These are phyloP conservation scores for Purpureocillium lavendulum DNA, from an alignment of 2,329 filamentous ascomycete genomes.

Conservation along the genomic window DNA sequence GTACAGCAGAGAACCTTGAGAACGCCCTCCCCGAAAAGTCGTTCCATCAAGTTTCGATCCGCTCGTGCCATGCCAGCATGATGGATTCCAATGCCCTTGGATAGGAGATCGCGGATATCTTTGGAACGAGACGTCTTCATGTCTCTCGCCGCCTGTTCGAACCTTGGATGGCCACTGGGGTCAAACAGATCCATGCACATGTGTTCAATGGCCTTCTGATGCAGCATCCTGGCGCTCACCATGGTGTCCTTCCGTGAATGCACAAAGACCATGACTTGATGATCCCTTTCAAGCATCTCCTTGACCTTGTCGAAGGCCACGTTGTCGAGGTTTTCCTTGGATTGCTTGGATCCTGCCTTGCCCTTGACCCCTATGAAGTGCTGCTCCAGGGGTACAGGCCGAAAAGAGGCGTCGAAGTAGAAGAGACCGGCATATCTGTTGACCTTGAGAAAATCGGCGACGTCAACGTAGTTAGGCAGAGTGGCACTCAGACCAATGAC, in stretches of 20 bases:
- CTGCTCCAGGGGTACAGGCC: slow-evolving; percentile 91
- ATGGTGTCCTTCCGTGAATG: slow-evolving; percentile 94
- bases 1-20: slow-evolving; percentile 97
- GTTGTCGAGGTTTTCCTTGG: slow-evolving; percentile 80
- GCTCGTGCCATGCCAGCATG: slow-evolving; percentile 94
- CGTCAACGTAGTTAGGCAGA: slow-evolving; percentile 91
- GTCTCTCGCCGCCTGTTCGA: slow-evolving; percentile 71
- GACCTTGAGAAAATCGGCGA: slow-evolving; percentile 93
- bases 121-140: slow-evolving; percentile 79
- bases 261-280: slow-evolving; percentile 99
- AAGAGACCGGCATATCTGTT: slow-evolving; percentile 90
- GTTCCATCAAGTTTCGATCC: slow-evolving; percentile 92
- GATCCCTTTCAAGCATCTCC: slow-evolving; percentile 84
- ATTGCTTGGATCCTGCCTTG: slow-evolving; percentile 72
- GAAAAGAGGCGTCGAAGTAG: slow-evolving; percentile 94
- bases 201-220: slow-evolving; percentile 79
- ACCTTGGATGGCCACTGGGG: slow-evolving; percentile 67
- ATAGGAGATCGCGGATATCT: slow-evolving; percentile 80
- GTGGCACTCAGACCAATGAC: slow-evolving; percentile 95
- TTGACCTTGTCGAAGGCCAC: slow-evolving; percentile 90
- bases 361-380: slow-evolving; percentile 96
- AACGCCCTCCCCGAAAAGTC: slow-evolving; percentile 84
- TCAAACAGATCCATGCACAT: slow-evolving; percentile 76
- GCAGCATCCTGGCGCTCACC: slow-evolving; percentile 74
- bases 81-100: slow-evolving; percentile 88